Percentiles rank a stretch among this genome's conserved stretches.
These are phyloP conservation scores for Lolium rigidum DNA, from an alignment of 176 grass and related monocot genomes.

Conservation along the genomic window DNA sequence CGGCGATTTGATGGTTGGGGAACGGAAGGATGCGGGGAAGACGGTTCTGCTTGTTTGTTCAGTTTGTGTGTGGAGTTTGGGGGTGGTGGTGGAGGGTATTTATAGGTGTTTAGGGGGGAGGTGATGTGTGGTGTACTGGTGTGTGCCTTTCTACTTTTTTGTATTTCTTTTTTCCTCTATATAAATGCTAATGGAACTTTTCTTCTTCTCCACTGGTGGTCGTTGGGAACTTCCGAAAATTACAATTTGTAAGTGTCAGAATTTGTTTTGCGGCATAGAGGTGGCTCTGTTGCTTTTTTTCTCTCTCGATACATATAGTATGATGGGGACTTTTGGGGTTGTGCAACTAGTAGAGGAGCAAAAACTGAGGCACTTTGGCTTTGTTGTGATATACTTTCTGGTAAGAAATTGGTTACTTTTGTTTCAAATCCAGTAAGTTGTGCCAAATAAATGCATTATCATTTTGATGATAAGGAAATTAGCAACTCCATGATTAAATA, in stretches of 20 bases:
- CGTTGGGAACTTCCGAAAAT: slow-evolving; percentile 5
- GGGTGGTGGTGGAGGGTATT: slow-evolving; percentile 30
- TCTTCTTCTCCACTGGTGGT: not conserved
- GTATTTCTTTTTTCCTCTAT: not conserved
- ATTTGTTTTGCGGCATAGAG: not conserved
- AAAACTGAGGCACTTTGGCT: not conserved
- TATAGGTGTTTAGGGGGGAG: slow-evolving; percentile 35
- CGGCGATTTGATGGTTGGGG: not conserved
- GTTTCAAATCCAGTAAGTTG: not conserved
- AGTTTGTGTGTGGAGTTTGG: slow-evolving; percentile 9
- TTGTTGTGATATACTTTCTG: not conserved
- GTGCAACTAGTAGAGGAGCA: not conserved
- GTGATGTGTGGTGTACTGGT: not conserved
- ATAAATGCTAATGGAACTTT: slow-evolving; percentile 19
- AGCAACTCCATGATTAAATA: not conserved
- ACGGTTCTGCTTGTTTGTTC: not conserved
- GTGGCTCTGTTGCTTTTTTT: not conserved
- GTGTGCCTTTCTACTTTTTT: not conserved
- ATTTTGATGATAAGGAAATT: not conserved
- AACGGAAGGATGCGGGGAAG: not conserved
- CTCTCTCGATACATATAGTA: not conserved
- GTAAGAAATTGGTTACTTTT: too few species aligned
- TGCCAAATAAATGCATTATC: not conserved
- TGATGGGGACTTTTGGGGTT: not conserved
- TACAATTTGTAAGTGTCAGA: not conserved